Evolutionary conservation across 176 grass and related monocot species (phyloP).

Genomic region (Bromus sterilis): DNA sequence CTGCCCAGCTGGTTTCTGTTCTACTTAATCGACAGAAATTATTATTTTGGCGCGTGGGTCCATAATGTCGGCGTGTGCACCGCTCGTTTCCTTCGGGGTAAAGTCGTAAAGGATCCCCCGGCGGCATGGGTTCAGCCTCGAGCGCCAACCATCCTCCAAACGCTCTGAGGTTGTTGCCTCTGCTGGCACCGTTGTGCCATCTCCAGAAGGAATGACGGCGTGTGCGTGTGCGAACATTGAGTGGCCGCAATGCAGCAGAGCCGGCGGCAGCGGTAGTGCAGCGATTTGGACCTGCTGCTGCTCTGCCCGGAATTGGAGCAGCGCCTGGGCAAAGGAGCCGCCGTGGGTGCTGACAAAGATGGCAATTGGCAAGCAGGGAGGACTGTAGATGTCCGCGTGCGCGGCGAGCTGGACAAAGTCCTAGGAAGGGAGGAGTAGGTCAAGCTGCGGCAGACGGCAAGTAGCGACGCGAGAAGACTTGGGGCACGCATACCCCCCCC

Average conservation of each 20-base stretch:
- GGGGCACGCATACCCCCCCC: no score
- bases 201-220: slow-evolving; percentile 67
- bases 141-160: slow-evolving; percentile 46
- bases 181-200: slow-evolving; percentile 20
- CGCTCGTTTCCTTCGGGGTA: no score
- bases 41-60: no score
- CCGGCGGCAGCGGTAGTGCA: slow-evolving; percentile 15
- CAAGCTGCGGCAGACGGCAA: neutral
- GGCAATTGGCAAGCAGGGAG: slow-evolving; percentile 49
- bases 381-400: slow-evolving; percentile 37
- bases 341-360: neutral
- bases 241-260: neutral
- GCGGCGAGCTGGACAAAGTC: slow-evolving; percentile 38
- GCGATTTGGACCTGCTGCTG: neutral
- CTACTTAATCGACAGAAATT: no score
- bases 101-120: no score
- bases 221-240: slow-evolving; percentile 53
- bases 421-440: neutral
- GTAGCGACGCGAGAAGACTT: neutral
- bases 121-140: slow-evolving; percentile 46
- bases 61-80: no score
- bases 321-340: neutral
- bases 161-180: neutral
- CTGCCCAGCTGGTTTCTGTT: no score
- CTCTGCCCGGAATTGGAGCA: neutral